phyloP scores from a whole-genome alignment of 2,329 filamentous ascomycete species.

The Aspergillus ibericus region DNA sequence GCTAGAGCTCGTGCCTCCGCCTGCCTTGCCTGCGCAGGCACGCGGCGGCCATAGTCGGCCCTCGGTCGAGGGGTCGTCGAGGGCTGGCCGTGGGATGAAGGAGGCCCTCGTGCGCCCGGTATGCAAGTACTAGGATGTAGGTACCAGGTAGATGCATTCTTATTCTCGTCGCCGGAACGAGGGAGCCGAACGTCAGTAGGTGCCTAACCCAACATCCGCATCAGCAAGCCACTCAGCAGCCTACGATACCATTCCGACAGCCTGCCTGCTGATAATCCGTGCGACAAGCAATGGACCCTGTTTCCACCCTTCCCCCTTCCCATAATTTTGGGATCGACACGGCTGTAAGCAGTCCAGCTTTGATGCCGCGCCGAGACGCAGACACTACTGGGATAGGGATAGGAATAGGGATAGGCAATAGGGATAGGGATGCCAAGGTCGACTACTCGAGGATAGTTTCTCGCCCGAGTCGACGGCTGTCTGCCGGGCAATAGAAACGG shows the following conservation, averaged over 20 bases:
- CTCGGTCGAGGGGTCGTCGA: background rate
- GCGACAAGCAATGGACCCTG: conserved; percentile 4
- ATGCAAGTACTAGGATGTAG: background rate
- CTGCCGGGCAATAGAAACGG: background rate
- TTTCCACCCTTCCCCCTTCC: background rate
- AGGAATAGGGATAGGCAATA: no score
- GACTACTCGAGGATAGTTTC: background rate
- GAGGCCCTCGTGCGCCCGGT: background rate
- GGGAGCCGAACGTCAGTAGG: background rate
- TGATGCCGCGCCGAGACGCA: background rate
- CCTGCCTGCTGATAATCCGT: background rate
- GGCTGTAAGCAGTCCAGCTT: background rate
- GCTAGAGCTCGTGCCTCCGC: background rate
- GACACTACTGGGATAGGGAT: background rate
- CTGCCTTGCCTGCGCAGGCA: background rate
- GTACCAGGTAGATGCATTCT: background rate
- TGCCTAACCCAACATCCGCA: background rate
- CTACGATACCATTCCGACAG: background rate
- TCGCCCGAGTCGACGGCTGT: background rate
- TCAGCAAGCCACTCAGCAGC: background rate
- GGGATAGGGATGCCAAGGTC: background rate
- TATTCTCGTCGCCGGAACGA: background rate
- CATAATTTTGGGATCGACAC: background rate
- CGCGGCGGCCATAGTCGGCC: background rate
- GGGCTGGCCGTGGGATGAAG: background rate